Conservation (phyloP, 345 rosid species). For the Luvunga scandens region DNA sequence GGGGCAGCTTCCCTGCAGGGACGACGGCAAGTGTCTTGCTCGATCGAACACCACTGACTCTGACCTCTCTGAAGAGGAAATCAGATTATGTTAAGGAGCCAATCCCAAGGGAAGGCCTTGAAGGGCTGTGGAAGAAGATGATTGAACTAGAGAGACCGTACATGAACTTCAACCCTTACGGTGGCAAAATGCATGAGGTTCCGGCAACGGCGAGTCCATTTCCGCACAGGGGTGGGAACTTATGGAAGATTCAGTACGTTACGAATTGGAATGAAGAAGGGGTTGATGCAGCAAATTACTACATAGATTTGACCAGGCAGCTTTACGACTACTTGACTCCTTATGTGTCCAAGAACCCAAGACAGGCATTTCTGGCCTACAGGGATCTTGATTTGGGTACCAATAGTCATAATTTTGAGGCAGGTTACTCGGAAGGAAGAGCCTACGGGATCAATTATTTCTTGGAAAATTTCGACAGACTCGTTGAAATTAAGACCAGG, state of each 20-base stretch:
- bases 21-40: not conserved
- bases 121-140: constrained; percentile 7
- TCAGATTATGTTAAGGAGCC: constrained; percentile 13
- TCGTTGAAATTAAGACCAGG: constrained; percentile 7
- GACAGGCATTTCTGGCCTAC: not conserved
- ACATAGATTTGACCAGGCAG: not conserved
- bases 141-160: not conserved
- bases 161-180: constrained; percentile 5
- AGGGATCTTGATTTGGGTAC: constrained; percentile 4
- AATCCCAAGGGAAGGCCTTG: not conserved
- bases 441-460: constrained; percentile 19
- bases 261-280: constrained; percentile 3
- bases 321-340: constrained; percentile 9
- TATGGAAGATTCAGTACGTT: constrained; percentile 4
- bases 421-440: not conserved
- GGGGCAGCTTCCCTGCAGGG: not conserved
- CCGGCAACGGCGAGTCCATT: not conserved
- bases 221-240: constrained; percentile 9
- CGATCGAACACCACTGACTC: not conserved
- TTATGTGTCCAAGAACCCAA: constrained; percentile 6
- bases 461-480: constrained; percentile 11
- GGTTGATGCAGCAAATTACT: not conserved
- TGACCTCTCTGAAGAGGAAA: not conserved
- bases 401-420: not conserved
- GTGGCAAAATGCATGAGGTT: constrained; percentile 9